phyloP scores from a whole-genome alignment of 768 basidiomycete species.

The Austroboletus festivus region DNA sequence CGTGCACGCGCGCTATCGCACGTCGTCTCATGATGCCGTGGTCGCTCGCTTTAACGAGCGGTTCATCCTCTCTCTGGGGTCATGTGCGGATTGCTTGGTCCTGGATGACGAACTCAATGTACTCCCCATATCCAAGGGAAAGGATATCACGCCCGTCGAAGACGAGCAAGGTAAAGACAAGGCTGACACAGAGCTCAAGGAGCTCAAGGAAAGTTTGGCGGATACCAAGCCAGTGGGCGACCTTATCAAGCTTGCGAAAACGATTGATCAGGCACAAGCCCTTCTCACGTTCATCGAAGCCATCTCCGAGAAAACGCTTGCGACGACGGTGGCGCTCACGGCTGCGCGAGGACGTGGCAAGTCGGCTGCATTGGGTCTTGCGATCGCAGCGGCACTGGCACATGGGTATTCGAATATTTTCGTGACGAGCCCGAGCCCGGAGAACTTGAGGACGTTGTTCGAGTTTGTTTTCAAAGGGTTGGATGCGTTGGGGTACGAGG shows the following conservation, averaged over 20 bases:
- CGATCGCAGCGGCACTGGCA: conserved; percentile 87
- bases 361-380: conserved; percentile 92
- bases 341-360: conserved; percentile 95
- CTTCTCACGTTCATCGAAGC: conserved; percentile 94
- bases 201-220: conserved; percentile 71
- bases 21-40: conserved; percentile 83
- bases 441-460: conserved; percentile 97
- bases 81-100: conserved; percentile 88
- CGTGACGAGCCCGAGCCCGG: conserved; percentile 95
- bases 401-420: conserved; percentile 98
- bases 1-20: conserved; percentile 92
- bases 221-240: conserved; percentile 88
- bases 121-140: conserved; percentile 90
- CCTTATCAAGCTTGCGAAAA: conserved; percentile 86
- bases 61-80: conserved; percentile 94
- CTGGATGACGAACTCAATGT: conserved; percentile 98
- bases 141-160: conserved; percentile 77
- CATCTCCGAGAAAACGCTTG: conserved; percentile 87
- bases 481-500: conserved; percentile 92
- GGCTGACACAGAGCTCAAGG: conserved; percentile 64
- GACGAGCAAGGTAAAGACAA: conserved; percentile 48
- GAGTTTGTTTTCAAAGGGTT: conserved; percentile 97
- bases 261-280: conserved; percentile 92
- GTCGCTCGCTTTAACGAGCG: conserved; percentile 98
- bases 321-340: conserved; percentile 92